Evolutionary conservation across 768 basidiomycete species (phyloP).

Genomic region (Neoboletus magnificus): DNA sequence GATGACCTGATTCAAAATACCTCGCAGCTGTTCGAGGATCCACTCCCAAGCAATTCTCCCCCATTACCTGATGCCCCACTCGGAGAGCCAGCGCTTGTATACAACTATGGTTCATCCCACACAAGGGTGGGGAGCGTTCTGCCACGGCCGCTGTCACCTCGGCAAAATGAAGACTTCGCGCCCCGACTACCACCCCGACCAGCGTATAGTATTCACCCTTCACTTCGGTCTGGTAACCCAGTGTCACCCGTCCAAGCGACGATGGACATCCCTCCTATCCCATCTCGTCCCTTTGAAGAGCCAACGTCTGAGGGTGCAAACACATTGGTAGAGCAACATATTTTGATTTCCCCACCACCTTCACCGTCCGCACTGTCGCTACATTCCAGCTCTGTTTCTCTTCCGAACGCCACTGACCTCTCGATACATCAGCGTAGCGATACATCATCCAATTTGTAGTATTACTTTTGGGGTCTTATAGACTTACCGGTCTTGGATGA

Average conservation of each 20-base stretch:
- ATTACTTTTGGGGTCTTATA: neutral
- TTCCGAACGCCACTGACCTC: slow-evolving; percentile 6
- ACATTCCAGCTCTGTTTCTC: slow-evolving; percentile 12
- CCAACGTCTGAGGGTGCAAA: slow-evolving; percentile 2
- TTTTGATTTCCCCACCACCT: slow-evolving; percentile 13
- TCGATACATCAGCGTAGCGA: slow-evolving; percentile 9
- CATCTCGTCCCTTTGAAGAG: slow-evolving; percentile 28
- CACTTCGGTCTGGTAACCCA: slow-evolving; percentile 49
- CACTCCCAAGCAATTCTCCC: slow-evolving; percentile 51
- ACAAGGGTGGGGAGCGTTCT: slow-evolving; percentile 59
- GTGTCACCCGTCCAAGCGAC: slow-evolving; percentile 46
- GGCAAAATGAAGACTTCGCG: slow-evolving; percentile 60
- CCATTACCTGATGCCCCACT: slow-evolving; percentile 71
- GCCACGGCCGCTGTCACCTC: slow-evolving; percentile 20
- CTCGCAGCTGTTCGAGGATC: slow-evolving; percentile 61
- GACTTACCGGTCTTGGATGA: slow-evolving; percentile 1
- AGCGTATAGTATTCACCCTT: slow-evolving; percentile 74
- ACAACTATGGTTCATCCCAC: slow-evolving; percentile 67
- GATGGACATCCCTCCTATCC: slow-evolving; percentile 30
- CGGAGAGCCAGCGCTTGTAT: slow-evolving; percentile 55
- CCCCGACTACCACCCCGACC: slow-evolving; percentile 70
- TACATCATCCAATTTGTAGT: slow-evolving; percentile 14
- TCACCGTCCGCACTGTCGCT: slow-evolving; percentile 19
- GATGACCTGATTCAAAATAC: slow-evolving; percentile 81
- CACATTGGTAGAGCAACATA: slow-evolving; percentile 5